These are phyloP conservation scores for Carex pumila DNA, from an alignment of 176 grass and related monocot genomes.

Conservation along the genomic window DNA sequence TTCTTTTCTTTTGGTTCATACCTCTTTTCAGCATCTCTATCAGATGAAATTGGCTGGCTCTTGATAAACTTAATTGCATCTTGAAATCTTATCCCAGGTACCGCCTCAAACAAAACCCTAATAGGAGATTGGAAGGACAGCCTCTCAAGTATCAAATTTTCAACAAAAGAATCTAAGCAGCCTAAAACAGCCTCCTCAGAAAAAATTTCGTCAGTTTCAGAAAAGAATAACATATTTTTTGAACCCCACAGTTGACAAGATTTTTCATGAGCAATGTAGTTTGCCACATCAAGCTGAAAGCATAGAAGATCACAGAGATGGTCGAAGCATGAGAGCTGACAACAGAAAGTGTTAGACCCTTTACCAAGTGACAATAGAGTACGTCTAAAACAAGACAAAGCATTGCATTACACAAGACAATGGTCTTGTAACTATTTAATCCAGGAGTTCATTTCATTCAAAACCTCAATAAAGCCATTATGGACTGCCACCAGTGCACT, in stretches of 20 bases:
- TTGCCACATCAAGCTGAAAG: slow-evolving; percentile 85
- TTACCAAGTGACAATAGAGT: not conserved
- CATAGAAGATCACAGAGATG: slow-evolving; percentile 90
- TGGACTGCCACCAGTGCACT: not conserved
- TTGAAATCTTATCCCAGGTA: slow-evolving; percentile 83
- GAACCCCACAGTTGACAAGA: slow-evolving; percentile 60
- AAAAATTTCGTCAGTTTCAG: slow-evolving; percentile 45
- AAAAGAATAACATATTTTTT: slow-evolving; percentile 63
- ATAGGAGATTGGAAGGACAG: slow-evolving; percentile 86
- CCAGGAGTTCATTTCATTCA: not conserved
- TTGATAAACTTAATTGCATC: slow-evolving; percentile 78
- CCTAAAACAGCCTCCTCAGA: slow-evolving; percentile 34
- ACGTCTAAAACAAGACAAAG: slow-evolving; percentile 11
- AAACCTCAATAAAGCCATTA: not conserved
- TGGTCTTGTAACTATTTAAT: not conserved
- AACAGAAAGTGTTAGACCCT: slow-evolving; percentile 30
- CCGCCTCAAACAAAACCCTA: slow-evolving; percentile 79
- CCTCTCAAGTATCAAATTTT: slow-evolving; percentile 91
- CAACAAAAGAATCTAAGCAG: slow-evolving; percentile 79
- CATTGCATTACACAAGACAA: not conserved
- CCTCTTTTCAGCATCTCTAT: slow-evolving; percentile 66
- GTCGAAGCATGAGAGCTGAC: slow-evolving; percentile 69
- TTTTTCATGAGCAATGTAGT: slow-evolving; percentile 84
- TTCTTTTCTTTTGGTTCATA: slow-evolving; percentile 28
- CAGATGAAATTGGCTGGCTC: slow-evolving; percentile 72